Evolutionary conservation across 768 basidiomycete species (phyloP).

Genomic region (Trametes meyenii): DNA sequence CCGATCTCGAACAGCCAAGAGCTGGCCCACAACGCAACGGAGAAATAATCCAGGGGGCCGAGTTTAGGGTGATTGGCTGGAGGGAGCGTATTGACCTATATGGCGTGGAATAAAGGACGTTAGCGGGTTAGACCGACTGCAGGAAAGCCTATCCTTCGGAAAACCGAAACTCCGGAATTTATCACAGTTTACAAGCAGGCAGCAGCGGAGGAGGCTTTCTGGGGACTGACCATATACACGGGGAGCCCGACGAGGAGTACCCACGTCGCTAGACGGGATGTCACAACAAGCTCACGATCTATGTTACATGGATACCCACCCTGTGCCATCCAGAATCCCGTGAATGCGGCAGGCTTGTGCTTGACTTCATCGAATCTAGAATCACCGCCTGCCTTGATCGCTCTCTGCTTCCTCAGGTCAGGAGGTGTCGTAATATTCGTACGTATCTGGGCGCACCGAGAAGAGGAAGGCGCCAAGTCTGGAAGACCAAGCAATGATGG

Average conservation of each 20-base stretch:
- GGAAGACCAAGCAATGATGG: constrained; percentile 59
- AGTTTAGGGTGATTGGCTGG: constrained; percentile 52
- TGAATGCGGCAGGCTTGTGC: constrained; percentile 49
- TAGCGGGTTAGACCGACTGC: too few relatives aligned
- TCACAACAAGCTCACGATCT: too few relatives aligned
- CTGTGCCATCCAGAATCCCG: constrained; percentile 64
- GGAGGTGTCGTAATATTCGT: constrained; percentile 35
- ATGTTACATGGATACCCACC: constrained; percentile 35
- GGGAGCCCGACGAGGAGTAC: constrained; percentile 69
- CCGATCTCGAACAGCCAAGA: constrained; percentile 63
- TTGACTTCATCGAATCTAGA: constrained; percentile 67
- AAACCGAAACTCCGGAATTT: too few relatives aligned
- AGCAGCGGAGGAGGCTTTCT: too few relatives aligned
- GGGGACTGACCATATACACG: constrained; percentile 52
- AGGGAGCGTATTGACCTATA: constrained; percentile 54
- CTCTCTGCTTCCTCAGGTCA: constrained; percentile 34
- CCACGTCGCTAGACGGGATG: constrained; percentile 54
- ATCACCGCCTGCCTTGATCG: constrained; percentile 60
- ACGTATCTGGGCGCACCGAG: constrained; percentile 39
- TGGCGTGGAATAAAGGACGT: constrained; percentile 4
- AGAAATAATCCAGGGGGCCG: constrained; percentile 54
- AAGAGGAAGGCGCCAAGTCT: constrained; percentile 67
- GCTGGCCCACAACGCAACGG: constrained; percentile 53
- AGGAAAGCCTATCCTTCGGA: too few relatives aligned
- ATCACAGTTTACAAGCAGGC: too few relatives aligned